phyloP scores from a whole-genome alignment of 2,329 filamentous ascomycete species.

The Venturiaceae sp. region DNA sequence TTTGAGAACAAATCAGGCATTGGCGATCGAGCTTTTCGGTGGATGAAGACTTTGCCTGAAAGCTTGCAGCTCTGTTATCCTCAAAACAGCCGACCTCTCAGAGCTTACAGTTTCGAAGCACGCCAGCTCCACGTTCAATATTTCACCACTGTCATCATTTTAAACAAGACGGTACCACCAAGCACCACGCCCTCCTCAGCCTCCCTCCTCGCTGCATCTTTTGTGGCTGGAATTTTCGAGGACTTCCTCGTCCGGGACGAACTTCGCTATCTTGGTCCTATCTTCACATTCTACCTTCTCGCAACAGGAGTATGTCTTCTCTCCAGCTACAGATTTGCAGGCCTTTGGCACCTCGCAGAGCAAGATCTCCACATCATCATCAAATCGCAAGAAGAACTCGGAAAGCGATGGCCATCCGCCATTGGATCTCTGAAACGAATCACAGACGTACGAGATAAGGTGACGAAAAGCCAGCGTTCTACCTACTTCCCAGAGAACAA shows the following conservation, averaged over 20 bases:
- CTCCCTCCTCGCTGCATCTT: slow-evolving; percentile 30
- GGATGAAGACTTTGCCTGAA: slow-evolving; percentile 26
- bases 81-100: slow-evolving; percentile 16
- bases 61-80: slow-evolving; percentile 19
- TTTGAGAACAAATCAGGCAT: slow-evolving; percentile 22
- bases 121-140: slow-evolving; percentile 28
- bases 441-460: slow-evolving; percentile 19
- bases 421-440: slow-evolving; percentile 21
- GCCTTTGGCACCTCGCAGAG: slow-evolving; percentile 18
- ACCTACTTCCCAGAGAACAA: slow-evolving; percentile 20
- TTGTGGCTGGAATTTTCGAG: slow-evolving; percentile 32
- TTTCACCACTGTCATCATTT: slow-evolving; percentile 28
- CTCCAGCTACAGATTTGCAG: slow-evolving; percentile 26
- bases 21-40: slow-evolving; percentile 29
- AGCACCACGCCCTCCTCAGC: slow-evolving; percentile 23
- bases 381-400: slow-evolving; percentile 19
- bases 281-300: slow-evolving; percentile 32
- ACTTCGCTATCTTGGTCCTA: slow-evolving; percentile 28
- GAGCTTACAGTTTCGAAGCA: slow-evolving; percentile 23
- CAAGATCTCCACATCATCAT: slow-evolving; percentile 20
- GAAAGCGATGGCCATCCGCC: slow-evolving; percentile 21
- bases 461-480: slow-evolving; percentile 17
- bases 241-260: slow-evolving; percentile 32
- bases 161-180: slow-evolving; percentile 24
- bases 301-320: slow-evolving; percentile 29